These are phyloP conservation scores for Grosmannia clavigera DNA, from an alignment of 2,329 filamentous ascomycete genomes.

Conservation along the genomic window DNA sequence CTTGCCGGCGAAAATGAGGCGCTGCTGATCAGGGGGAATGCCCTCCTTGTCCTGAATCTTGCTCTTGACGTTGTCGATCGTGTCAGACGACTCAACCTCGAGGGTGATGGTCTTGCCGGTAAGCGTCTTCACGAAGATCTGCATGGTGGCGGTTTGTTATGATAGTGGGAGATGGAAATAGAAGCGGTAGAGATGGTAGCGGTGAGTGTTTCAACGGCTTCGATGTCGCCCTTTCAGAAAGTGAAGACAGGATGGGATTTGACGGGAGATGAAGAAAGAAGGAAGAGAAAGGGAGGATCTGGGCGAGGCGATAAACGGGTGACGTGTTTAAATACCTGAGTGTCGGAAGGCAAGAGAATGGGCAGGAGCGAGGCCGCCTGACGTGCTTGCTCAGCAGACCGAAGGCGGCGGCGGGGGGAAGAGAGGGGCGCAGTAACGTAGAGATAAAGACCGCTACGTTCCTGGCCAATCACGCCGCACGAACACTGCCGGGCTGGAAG, in stretches of 20 bases:
- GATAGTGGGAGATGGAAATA: slow-evolving; percentile 5
- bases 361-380: slow-evolving; percentile 6
- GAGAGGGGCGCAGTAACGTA: slow-evolving; percentile 7
- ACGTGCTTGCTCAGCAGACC: slow-evolving; percentile 9
- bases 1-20: slow-evolving; percentile 65
- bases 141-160: slow-evolving; percentile 42
- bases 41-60: slow-evolving; percentile 91
- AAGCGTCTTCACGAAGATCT: slow-evolving; percentile 97
- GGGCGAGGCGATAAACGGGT: background rate
- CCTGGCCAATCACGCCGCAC: slow-evolving; percentile 6
- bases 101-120: slow-evolving; percentile 85
- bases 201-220: background rate
- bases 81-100: slow-evolving; percentile 76
- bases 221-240: slow-evolving; percentile 7
- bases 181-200: background rate
- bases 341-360: slow-evolving; percentile 8
- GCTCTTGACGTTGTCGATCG: slow-evolving; percentile 83
- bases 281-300: slow-evolving; percentile 1
- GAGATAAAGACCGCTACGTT: background rate
- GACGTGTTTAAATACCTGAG: slow-evolving; percentile 1
- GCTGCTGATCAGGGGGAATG: slow-evolving; percentile 81
- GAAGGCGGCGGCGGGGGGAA: background rate
- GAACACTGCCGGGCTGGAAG: slow-evolving; percentile 5
- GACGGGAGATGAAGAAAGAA: slow-evolving; percentile 13
- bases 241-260: background rate